A percentile compares a stretch with the other conserved stretches of the same genome.
Evolutionary conservation across 1,284 basidiomycete genomes (phyloP).

Genomic region (Thecaphora frezii): DNA sequence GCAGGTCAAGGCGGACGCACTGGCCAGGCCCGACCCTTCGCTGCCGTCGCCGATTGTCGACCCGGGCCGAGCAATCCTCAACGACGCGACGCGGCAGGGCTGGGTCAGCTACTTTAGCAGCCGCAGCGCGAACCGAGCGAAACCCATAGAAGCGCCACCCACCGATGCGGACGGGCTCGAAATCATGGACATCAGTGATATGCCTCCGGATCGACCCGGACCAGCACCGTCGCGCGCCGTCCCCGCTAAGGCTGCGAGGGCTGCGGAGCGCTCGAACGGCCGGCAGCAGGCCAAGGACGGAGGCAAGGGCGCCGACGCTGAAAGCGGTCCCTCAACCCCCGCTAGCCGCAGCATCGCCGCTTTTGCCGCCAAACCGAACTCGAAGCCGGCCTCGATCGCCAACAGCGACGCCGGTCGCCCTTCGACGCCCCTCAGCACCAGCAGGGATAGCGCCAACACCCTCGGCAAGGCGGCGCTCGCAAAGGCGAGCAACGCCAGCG

Average conservation of each 20-base stretch:
- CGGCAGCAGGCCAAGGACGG: background rate
- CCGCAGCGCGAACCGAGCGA: constrained; percentile 26
- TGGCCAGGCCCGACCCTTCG: constrained; percentile 24
- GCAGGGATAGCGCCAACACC: constrained; percentile 24
- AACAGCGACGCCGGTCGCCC: constrained; percentile 3
- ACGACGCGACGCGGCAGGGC: constrained; percentile 32
- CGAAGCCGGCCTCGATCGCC: background rate
- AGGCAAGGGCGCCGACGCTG: too few relatives aligned
- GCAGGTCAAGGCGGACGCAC: constrained; percentile 51
- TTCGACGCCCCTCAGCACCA: constrained; percentile 18
- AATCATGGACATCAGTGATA: constrained; percentile 49
- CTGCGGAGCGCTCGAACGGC: too few relatives aligned
- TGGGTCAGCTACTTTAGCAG: constrained; percentile 50
- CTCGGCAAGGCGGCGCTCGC: constrained; percentile 23
- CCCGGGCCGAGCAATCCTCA: constrained; percentile 42
- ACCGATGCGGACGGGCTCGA: constrained; percentile 35
- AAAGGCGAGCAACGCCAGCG: constrained; percentile 27
- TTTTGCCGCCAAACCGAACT: background rate
- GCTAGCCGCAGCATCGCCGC: background rate
- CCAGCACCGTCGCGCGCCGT: background rate
- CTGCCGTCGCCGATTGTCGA: constrained; percentile 13
- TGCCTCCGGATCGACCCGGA: constrained; percentile 1
- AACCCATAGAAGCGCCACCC: constrained; percentile 13
- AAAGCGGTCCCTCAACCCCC: background rate
- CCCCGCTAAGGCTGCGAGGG: too few relatives aligned